Conservation (phyloP, 2,329 filamentous ascomycete species). For the Cercospora nicotianae region DNA sequence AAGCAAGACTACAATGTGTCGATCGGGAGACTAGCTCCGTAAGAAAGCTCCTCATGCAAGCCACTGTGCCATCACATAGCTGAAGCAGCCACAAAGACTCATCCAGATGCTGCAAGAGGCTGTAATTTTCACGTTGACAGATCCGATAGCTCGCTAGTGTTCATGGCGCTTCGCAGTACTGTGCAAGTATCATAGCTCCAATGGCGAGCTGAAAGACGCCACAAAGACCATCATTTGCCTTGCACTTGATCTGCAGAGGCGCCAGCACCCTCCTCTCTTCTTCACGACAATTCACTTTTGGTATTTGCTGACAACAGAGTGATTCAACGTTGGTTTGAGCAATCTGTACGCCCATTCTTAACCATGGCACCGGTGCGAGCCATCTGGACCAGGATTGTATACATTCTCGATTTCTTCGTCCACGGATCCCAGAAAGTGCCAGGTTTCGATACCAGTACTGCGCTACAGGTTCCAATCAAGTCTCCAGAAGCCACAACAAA, state of each 20-base stretch:
- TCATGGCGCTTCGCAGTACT: background rate
- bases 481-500: background rate
- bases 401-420: background rate
- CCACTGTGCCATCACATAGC: background rate
- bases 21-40: background rate
- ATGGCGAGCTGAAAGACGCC: background rate
- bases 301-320: background rate
- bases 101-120: background rate
- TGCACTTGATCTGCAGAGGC: background rate
- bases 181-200: background rate
- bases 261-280: background rate
- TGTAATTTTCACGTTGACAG: background rate
- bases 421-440: background rate
- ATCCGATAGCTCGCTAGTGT: background rate
- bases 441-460: background rate
- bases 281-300: background rate
- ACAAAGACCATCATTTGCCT: background rate
- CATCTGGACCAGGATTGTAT: conserved; percentile 1
- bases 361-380: background rate
- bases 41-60: background rate
- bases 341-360: background rate
- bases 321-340: background rate
- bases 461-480: background rate
- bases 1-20: background rate
- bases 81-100: conserved; percentile 1